Conservation (phyloP, 495 filamentous ascomycete genomes). For the Penicillium diatomitis region DNA sequence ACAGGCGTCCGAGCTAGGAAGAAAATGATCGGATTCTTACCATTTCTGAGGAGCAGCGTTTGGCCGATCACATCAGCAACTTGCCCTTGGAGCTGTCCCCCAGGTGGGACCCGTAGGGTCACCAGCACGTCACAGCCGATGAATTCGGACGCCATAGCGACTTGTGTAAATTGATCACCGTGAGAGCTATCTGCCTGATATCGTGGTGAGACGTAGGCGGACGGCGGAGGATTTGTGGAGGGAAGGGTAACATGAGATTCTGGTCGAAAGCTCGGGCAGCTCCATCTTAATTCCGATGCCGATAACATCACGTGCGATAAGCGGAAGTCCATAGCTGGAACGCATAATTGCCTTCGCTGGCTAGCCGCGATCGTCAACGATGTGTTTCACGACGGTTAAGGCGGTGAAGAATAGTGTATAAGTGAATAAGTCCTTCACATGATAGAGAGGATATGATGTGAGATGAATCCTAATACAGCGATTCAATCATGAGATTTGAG, state of each 20-base stretch:
- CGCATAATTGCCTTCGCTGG: too few species aligned
- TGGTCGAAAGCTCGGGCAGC: conserved; percentile 6
- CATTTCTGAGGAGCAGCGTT: conserved; percentile 67
- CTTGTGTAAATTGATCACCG: background rate
- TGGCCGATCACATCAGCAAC: conserved; percentile 66
- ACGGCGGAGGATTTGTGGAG: too few species aligned
- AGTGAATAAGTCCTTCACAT: too few species aligned
- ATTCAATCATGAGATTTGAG: too few species aligned
- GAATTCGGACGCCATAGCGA: conserved; percentile 57
- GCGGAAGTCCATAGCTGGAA: background rate
- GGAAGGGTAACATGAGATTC: too few species aligned
- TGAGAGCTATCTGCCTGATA: background rate
- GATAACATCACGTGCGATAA: conserved; percentile 9
- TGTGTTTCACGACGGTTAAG: background rate
- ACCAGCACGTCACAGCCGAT: conserved; percentile 73
- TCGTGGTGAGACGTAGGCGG: background rate
- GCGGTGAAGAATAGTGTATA: background rate
- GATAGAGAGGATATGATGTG: too few species aligned
- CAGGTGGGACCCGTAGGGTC: conserved; percentile 57
- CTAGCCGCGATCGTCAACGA: background rate
- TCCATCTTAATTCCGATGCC: background rate
- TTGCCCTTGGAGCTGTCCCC: conserved; percentile 59
- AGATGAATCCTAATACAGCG: too few species aligned
- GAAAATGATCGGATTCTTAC: conserved; percentile 36
- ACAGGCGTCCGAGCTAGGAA: too few species aligned